Percentiles rank a stretch among this genome's conserved stretches.
Conservation (phyloP, 495 filamentous ascomycete species). For the Penicillium pulvis region DNA sequence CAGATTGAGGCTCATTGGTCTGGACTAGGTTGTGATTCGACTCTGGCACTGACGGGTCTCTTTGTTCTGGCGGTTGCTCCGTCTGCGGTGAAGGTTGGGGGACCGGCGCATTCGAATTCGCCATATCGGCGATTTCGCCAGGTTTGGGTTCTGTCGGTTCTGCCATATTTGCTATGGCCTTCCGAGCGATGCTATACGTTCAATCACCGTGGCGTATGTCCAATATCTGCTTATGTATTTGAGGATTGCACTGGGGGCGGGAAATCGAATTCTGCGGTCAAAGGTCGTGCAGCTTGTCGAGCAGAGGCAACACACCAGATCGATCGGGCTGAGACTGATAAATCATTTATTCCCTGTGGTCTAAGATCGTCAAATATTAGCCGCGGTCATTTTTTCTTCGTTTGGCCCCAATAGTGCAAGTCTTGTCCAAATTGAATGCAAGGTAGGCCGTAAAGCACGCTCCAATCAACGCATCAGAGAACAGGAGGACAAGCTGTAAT, state of each 20-base stretch:
- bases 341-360: slow-evolving; percentile 34
- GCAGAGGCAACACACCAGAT: slow-evolving; percentile 31
- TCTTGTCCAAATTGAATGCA: not conserved
- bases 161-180: slow-evolving; percentile 31
- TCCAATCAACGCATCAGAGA: not conserved
- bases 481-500: not conserved
- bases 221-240: not conserved
- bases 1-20: not conserved
- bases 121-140: slow-evolving; percentile 31
- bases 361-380: not conserved
- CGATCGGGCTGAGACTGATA: slow-evolving; percentile 22
- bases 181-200: slow-evolving; percentile 2
- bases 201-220: slow-evolving; percentile 5
- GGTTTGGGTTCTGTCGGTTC: slow-evolving; percentile 37
- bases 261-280: slow-evolving; percentile 24
- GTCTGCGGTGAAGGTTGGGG: slow-evolving; percentile 11
- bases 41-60: not conserved
- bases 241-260: slow-evolving; percentile 6
- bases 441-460: not conserved
- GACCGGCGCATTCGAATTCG: slow-evolving; percentile 25
- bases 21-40: not conserved
- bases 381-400: not conserved
- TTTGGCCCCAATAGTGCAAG: not conserved
- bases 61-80: slow-evolving; percentile 13
- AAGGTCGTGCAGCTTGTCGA: slow-evolving; percentile 27